phyloP scores from a whole-genome alignment of 2,329 filamentous ascomycete genomes.

The Penicillium polonicum region DNA sequence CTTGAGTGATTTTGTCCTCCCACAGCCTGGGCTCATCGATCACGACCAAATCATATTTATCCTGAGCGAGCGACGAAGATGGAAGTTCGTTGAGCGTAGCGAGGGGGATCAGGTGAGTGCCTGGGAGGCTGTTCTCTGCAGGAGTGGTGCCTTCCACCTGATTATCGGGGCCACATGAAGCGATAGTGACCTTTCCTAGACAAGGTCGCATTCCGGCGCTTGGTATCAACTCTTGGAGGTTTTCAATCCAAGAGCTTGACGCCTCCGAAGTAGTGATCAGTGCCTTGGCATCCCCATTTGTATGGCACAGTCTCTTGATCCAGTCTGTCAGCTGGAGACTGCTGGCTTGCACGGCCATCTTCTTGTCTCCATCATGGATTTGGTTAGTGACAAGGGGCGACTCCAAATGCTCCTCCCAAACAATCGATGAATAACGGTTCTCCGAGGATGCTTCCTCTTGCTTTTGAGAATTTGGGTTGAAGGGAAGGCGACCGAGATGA shows the following conservation, averaged over 20 bases:
- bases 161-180: conserved; percentile 4
- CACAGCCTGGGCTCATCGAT: conserved; percentile 15
- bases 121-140: not conserved
- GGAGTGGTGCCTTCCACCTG: not conserved
- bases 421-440: conserved; percentile 15
- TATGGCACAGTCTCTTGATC: conserved; percentile 19
- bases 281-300: conserved; percentile 13
- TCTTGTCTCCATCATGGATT: conserved; percentile 3
- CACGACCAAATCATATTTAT: conserved; percentile 14
- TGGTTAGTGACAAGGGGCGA: conserved; percentile 10
- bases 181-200: conserved; percentile 11
- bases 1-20: conserved; percentile 1
- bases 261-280: conserved; percentile 7
- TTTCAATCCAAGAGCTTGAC: conserved; percentile 6
- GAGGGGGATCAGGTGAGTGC: conserved; percentile 4
- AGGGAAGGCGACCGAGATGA: conserved; percentile 21
- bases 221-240: conserved; percentile 1
- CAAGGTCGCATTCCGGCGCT: conserved; percentile 11
- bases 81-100: conserved; percentile 5
- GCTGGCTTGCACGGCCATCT: conserved; percentile 1
- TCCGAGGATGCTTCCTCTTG: conserved; percentile 1
- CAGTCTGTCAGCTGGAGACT: conserved; percentile 14
- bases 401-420: conserved; percentile 20
- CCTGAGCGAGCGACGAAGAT: conserved; percentile 7
- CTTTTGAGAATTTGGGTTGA: conserved; percentile 15